phyloP scores from a whole-genome alignment of 1,284 basidiomycete species.

The Gomphus bonarii region DNA sequence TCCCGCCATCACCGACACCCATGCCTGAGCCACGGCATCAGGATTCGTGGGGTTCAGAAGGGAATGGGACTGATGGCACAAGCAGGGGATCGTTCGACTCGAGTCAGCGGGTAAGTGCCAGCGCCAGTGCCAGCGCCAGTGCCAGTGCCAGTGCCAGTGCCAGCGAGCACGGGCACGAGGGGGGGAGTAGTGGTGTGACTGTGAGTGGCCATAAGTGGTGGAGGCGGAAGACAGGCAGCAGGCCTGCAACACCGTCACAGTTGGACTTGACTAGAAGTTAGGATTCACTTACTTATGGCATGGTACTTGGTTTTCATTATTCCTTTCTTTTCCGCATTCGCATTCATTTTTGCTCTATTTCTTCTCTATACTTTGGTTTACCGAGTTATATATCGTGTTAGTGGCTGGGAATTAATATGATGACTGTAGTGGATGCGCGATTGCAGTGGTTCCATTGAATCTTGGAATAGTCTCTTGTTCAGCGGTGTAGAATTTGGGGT shows the following conservation, averaged over 20 bases:
- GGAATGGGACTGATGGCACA: neutral
- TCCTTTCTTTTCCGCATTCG: conserved; percentile 3
- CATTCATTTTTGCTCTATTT: neutral
- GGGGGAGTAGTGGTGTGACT: neutral
- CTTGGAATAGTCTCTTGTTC: no score
- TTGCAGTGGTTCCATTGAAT: no score
- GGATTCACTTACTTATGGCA: neutral
- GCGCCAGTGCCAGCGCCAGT: neutral
- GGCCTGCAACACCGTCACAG: neutral
- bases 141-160: neutral
- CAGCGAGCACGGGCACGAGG: neutral
- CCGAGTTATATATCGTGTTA: neutral
- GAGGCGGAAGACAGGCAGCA: conserved; percentile 4
- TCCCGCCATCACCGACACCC: conserved; percentile 9
- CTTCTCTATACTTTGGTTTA: neutral
- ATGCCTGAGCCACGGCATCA: neutral
- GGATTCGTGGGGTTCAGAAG: neutral
- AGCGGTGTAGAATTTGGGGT: neutral
- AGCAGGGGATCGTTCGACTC: conserved; percentile 9
- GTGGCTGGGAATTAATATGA: neutral
- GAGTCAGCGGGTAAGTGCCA: conserved; percentile 1
- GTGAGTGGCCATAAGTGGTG: conserved; percentile 10
- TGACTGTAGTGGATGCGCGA: no score
- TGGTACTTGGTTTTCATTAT: neutral
- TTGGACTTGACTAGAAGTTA: neutral